Base-by-base conservation (phyloP, 169 alveolate genomes). In the Plasmodium relictum region DNA sequence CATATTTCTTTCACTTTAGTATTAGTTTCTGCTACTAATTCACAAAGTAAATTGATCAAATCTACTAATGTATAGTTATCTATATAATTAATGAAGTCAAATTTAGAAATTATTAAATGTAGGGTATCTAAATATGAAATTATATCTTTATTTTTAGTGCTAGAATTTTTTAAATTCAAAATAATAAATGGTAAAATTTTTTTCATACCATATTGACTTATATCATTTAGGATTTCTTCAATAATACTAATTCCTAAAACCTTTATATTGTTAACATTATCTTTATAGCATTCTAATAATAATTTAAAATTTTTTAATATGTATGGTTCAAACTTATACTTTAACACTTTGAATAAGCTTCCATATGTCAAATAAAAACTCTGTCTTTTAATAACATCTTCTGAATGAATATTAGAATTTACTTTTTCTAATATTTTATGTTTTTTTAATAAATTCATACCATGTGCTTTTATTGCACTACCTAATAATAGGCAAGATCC, bases 221-320 rank as follows among this genome's bases (percentile, higher is more conserved):
- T 56, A 16, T 71, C 92, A 26, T 86, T 71, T 59, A 86, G 41
- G 42, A 86, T 86, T 6, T 86, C 87, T 70, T 86, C 92, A 44
- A 86, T 72, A 63, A 66, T 56, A 71, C 58, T 86, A 39, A 86
- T 70, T 31, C 92, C 92, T 26, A 86, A 63, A 2, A 86, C 85
- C 22, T 72, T 86, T 70, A 86, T 71, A 50, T 86, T 86, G 37
- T 86, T 86, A 58, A 86, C 92, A 48, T 37, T 86, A 54, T 86
- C 92, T 52, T 86, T 86, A 54, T 86, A 86, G 31, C 92, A 86
- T 71, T 86, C 92, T 86, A 86, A 63, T 63, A 86, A 59, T 37
- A 86, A 24, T 44, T 52, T 86, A 37, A 86, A 70, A 71, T 86
- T 86, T 26, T 71, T 69, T 45, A 86, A 45, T 16, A 86, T 71